These are phyloP conservation scores for Fusarium kyushuense DNA, from an alignment of 2,329 filamentous ascomycete species.

Conservation along the genomic window DNA sequence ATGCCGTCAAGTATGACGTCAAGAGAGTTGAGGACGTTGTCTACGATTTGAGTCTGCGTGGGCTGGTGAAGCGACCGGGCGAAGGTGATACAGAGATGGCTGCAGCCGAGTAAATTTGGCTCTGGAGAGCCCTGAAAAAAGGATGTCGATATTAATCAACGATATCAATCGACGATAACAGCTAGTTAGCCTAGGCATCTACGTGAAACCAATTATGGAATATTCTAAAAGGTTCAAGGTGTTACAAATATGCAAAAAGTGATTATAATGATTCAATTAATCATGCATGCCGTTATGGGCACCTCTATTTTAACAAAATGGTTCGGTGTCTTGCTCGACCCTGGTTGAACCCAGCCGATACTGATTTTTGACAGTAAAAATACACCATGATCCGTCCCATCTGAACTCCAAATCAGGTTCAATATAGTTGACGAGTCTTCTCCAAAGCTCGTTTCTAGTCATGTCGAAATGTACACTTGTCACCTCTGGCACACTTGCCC, in stretches of 20 bases:
- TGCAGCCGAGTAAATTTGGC: slow-evolving; percentile 46
- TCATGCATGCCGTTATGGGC: slow-evolving; percentile 13
- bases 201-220: not conserved
- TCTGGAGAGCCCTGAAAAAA: not conserved
- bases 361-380: slow-evolving; percentile 43
- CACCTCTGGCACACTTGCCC: slow-evolving; percentile 78
- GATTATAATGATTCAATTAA: slow-evolving; percentile 24
- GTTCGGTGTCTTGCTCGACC: slow-evolving; percentile 1
- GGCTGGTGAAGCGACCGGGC: slow-evolving; percentile 72
- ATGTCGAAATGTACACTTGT: slow-evolving; percentile 80
- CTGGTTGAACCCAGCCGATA: slow-evolving; percentile 14
- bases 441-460: slow-evolving; percentile 54
- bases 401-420: slow-evolving; percentile 24
- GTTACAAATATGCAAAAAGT: not conserved
- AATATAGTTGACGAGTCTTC: slow-evolving; percentile 19
- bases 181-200: not conserved
- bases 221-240: not conserved
- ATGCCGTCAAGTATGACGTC: slow-evolving; percentile 96
- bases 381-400: slow-evolving; percentile 35
- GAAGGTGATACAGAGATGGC: slow-evolving; percentile 56
- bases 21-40: slow-evolving; percentile 99
- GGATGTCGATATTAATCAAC: not conserved
- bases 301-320: slow-evolving; percentile 16
- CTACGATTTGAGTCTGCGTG: slow-evolving; percentile 91
- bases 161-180: not conserved